Base-by-base conservation (phyloP, 208 protist species). In the Acanthamoeba castellanii region DNA sequence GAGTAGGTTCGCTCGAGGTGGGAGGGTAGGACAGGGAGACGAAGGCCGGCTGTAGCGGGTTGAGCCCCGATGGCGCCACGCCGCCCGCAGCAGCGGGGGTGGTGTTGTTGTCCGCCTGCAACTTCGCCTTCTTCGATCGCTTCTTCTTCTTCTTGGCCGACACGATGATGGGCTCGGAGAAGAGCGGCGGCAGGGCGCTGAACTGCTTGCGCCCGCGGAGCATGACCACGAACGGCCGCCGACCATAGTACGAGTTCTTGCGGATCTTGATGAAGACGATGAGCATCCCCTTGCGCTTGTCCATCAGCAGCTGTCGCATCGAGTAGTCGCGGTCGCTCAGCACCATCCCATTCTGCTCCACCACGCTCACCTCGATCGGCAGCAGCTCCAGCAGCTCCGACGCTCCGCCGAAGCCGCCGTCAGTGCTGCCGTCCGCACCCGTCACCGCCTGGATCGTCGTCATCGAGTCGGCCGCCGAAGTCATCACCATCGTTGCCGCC, bases 71-170 rank as follows among this genome's bases (percentile, higher is more conserved):
- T n/a, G n/a, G n/a, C n/a, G n/a, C n/a, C n/a, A n/a, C n/a, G n/a
- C n/a, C n/a, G n/a, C n/a, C n/a, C n/a, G n/a, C n/a, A n/a, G n/a
- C n/a, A n/a, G n/a, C n/a, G n/a, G n/a, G n/a, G n/a, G n/a, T n/a
- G n/a, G n/a, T n/a, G n/a, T n/a, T n/a, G n/a, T n/a, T n/a, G n/a
- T n/a, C n/a, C n/a, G n/a, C n/a, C n/a, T n/a, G n/a, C n/a, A 57
- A 14, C 76, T 85, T 85, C 8, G 32, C 11, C 76, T 92, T 92
- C 85, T 92, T 92, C 30, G 45, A 45, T 5, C 57, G 27, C 85
- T n/a, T n/a, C n/a, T 92, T 92, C 85, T 92, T 92, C 85, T 92
- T 92, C 85, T 92, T 92, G 32, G 85, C 85, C 8, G 85, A 92
- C 22, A 92, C 85, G 55, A 92, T n/a, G 85, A 92, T 92, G 57